phyloP scores from a whole-genome alignment of 2,329 filamentous ascomycete genomes.

The Zalaria sp. region DNA sequence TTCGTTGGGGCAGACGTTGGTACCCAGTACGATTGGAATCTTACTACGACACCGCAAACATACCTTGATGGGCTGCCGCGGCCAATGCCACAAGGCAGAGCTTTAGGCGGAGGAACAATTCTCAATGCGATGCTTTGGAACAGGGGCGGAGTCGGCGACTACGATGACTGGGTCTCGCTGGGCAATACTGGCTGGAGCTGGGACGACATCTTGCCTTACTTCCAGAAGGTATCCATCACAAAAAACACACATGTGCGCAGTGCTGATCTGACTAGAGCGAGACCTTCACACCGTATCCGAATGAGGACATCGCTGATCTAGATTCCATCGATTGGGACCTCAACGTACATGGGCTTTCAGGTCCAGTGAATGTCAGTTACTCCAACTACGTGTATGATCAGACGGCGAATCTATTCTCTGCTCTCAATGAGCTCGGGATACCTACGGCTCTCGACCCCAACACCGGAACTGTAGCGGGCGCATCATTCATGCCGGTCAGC shows the following conservation, averaged over 20 bases:
- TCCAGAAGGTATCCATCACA: slow-evolving; percentile 16
- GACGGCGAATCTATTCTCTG: slow-evolving; percentile 21
- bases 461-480: slow-evolving; percentile 21
- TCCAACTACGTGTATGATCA: slow-evolving; percentile 24
- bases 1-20: slow-evolving; percentile 14
- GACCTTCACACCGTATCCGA: slow-evolving; percentile 17
- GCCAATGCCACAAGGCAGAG: slow-evolving; percentile 13
- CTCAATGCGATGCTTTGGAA: slow-evolving; percentile 21
- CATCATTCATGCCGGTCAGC: slow-evolving; percentile 22
- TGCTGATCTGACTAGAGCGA: slow-evolving; percentile 8
- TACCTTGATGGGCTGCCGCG: slow-evolving; percentile 12
- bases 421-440: slow-evolving; percentile 23
- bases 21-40: slow-evolving; percentile 15
- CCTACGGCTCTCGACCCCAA: slow-evolving; percentile 23
- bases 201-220: slow-evolving; percentile 28
- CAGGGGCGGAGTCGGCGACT: slow-evolving; percentile 32
- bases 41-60: slow-evolving; percentile 12
- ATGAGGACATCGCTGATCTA: slow-evolving; percentile 17
- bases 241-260: neutral
- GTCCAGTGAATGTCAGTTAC: slow-evolving; percentile 37
- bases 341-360: slow-evolving; percentile 26
- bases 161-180: slow-evolving; percentile 42
- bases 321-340: slow-evolving; percentile 26
- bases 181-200: slow-evolving; percentile 47
- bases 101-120: slow-evolving; percentile 19